Conservation (phyloP, 2,329 filamentous ascomycete genomes). For the Cyphellophora europaea region DNA sequence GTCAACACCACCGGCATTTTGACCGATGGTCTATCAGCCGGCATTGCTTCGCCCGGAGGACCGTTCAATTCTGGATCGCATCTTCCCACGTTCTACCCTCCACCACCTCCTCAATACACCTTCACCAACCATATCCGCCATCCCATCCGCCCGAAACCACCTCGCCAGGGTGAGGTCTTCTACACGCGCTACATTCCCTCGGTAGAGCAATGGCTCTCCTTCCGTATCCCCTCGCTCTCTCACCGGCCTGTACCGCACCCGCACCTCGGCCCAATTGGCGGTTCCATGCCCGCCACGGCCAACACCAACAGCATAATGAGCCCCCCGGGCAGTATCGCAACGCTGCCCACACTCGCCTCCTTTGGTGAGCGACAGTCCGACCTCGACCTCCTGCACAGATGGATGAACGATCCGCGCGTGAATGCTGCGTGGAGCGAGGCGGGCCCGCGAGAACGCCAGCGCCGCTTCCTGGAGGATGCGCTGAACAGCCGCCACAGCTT, state of each 20-base stretch:
- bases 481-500: constrained; percentile 68
- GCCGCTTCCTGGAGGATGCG: constrained; percentile 57
- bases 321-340: constrained; percentile 20
- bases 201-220: constrained; percentile 73
- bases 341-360: constrained; percentile 26
- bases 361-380: constrained; percentile 46
- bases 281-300: constrained; percentile 15
- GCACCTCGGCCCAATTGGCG: constrained; percentile 51
- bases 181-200: constrained; percentile 83
- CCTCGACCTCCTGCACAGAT: constrained; percentile 64
- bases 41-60: constrained; percentile 33
- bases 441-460: constrained; percentile 46
- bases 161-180: constrained; percentile 81
- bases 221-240: constrained; percentile 70
- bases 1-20: constrained; percentile 5
- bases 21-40: constrained; percentile 13
- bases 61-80: constrained; percentile 78
- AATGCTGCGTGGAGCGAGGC: constrained; percentile 72
- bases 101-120: constrained; percentile 69
- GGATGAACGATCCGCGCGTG: constrained; percentile 83
- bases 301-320: constrained; percentile 13
- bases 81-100: constrained; percentile 84
- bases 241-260: constrained; percentile 47
- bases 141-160: constrained; percentile 77
- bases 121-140: constrained; percentile 73